These are phyloP conservation scores for Staphylotrichum longicolle DNA, from an alignment of 495 filamentous ascomycete species.

Conservation along the genomic window DNA sequence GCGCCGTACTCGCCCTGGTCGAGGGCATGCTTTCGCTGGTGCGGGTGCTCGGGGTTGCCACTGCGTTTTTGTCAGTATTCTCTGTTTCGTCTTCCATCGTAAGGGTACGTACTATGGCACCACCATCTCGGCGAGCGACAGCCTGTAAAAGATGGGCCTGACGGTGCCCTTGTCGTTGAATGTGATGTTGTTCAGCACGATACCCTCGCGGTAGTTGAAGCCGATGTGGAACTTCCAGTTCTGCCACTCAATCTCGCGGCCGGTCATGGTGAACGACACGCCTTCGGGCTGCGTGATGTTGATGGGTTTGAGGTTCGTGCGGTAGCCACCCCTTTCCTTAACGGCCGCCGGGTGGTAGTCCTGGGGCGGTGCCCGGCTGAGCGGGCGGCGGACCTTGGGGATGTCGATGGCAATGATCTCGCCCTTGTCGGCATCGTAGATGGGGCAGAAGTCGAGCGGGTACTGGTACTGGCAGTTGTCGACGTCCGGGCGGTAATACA, in stretches of 20 bases:
- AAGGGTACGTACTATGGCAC: slow-evolving; percentile 76
- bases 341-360: slow-evolving; percentile 79
- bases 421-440: slow-evolving; percentile 80
- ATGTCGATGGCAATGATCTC: slow-evolving; percentile 88
- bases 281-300: slow-evolving; percentile 94
- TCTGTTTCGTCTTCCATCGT: not conserved
- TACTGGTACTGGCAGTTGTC: slow-evolving; percentile 91
- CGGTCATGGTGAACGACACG: slow-evolving; percentile 82
- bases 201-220: slow-evolving; percentile 71
- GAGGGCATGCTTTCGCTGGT: slow-evolving; percentile 75
- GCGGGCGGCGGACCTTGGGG: slow-evolving; percentile 70
- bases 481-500: slow-evolving; percentile 88
- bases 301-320: slow-evolving; percentile 84
- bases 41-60: slow-evolving; percentile 66
- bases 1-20: slow-evolving; percentile 74
- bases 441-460: slow-evolving; percentile 92
- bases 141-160: slow-evolving; percentile 63
- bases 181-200: slow-evolving; percentile 64
- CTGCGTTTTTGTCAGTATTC: not conserved
- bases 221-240: slow-evolving; percentile 90
- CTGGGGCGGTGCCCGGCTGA: slow-evolving; percentile 70
- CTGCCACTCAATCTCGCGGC: slow-evolving; percentile 82
- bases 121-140: slow-evolving; percentile 72
- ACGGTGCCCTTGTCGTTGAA: slow-evolving; percentile 85
- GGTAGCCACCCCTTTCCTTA: slow-evolving; percentile 71